These are phyloP conservation scores for Nothopassalora personata DNA, from an alignment of 2,329 filamentous ascomycete genomes.

Conservation along the genomic window DNA sequence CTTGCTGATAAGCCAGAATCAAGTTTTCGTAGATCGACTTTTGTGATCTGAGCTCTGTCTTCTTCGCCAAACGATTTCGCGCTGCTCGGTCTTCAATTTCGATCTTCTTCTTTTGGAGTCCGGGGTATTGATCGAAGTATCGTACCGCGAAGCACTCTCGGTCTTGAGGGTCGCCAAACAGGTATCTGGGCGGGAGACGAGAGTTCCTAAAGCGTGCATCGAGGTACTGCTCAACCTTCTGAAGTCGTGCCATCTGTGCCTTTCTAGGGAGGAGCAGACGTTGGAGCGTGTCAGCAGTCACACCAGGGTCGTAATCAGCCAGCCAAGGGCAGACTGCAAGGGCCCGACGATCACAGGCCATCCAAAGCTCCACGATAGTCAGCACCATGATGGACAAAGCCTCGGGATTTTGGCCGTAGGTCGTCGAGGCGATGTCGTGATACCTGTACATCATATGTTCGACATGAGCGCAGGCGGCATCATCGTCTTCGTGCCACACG, in stretches of 20 bases:
- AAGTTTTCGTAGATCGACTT: too few relatives aligned
- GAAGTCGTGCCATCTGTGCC: conserved; percentile 49
- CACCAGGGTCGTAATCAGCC: conserved; percentile 46
- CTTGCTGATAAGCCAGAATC: too few relatives aligned
- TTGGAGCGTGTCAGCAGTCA: conserved; percentile 49
- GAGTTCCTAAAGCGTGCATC: conserved; percentile 29
- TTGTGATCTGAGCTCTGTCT: conserved; percentile 25
- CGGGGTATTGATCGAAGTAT: conserved; percentile 38
- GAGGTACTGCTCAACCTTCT: conserved; percentile 49
- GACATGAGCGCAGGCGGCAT: too few relatives aligned
- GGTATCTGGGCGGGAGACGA: too few relatives aligned
- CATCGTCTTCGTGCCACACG: too few relatives aligned
- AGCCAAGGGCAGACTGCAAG: conserved; percentile 45
- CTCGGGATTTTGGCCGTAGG: conserved; percentile 44
- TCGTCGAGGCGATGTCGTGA: conserved; percentile 19
- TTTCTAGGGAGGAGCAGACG: conserved; percentile 48
- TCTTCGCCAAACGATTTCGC: too few relatives aligned
- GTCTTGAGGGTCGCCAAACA: too few relatives aligned
- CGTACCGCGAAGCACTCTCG: conserved; percentile 35
- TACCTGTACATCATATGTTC: conserved; percentile 5
- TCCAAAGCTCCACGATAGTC: conserved; percentile 54
- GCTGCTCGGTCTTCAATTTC: too few relatives aligned
- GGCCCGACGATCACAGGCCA: conserved; percentile 50
- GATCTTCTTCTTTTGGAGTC: too few relatives aligned
- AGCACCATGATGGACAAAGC: conserved; percentile 52